Percentiles rank a stretch among this genome's conserved stretches.
Evolutionary conservation across 1,139 yeast genomes (phyloP).

Genomic region (Geotrichum armillariae): DNA sequence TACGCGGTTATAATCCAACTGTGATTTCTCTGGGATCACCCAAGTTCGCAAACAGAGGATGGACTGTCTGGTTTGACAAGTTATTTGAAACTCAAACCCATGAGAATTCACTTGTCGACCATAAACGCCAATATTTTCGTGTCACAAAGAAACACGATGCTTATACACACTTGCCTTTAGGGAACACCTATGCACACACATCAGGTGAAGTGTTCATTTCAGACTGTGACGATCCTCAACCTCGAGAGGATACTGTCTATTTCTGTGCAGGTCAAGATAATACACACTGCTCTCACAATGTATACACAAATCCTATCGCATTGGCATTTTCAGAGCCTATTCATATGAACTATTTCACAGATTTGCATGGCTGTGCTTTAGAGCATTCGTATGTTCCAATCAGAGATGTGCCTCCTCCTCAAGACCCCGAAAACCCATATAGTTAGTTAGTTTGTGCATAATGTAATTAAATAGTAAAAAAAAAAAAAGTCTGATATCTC

Average conservation of each 20-base stretch:
- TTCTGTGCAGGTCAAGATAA: constrained; percentile 21
- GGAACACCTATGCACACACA: constrained; percentile 21
- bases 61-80: constrained; percentile 53
- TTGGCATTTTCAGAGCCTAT: constrained; percentile 13
- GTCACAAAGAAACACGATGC: constrained; percentile 24
- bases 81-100: constrained; percentile 37
- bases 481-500: too few species aligned
- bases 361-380: constrained; percentile 21
- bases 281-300: constrained; percentile 14
- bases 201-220: constrained; percentile 24
- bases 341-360: constrained; percentile 22
- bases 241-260: constrained; percentile 14
- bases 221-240: constrained; percentile 11
- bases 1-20: constrained; percentile 52
- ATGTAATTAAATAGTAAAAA: too few species aligned
- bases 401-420: constrained; percentile 11
- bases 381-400: constrained; percentile 18
- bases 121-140: constrained; percentile 21
- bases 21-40: constrained; percentile 64
- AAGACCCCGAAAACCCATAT: constrained; percentile 19
- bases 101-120: constrained; percentile 1
- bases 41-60: constrained; percentile 54
- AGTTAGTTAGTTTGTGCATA: too few species aligned
- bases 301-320: constrained; percentile 2
- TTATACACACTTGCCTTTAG: constrained; percentile 21